A percentile compares a stretch with the other conserved stretches of the same genome.
Conservation (phyloP, 129 eudicot genomes). For the Ambrosia trifida region DNA sequence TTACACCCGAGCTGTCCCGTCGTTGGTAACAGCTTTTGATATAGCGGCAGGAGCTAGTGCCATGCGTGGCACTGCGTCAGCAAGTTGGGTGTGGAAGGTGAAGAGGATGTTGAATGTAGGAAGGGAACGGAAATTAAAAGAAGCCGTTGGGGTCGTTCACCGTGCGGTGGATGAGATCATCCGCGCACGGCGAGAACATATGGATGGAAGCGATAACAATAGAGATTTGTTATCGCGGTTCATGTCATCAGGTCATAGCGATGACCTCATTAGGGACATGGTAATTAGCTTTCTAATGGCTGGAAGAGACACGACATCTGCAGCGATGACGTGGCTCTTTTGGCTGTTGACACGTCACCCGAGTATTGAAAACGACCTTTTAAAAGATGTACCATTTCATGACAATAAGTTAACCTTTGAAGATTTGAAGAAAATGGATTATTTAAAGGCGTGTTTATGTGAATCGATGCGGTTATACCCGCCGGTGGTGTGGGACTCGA, state of each 20-base stretch:
- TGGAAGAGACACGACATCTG: slow-evolving; percentile 65
- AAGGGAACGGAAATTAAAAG: slow-evolving; percentile 47
- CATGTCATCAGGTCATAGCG: slow-evolving; percentile 40
- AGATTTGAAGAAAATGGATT: slow-evolving; percentile 49
- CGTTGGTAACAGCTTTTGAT: slow-evolving; percentile 58
- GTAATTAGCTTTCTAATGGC: slow-evolving; percentile 65
- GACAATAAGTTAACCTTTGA: slow-evolving; percentile 23
- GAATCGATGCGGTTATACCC: slow-evolving; percentile 91
- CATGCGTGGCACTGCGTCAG: slow-evolving; percentile 49
- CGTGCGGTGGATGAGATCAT: slow-evolving; percentile 42
- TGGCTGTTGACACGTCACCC: slow-evolving; percentile 47
- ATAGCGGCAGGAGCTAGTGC: slow-evolving; percentile 67
- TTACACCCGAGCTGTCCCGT: slow-evolving; percentile 29
- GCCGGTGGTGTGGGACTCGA: slow-evolving; percentile 95
- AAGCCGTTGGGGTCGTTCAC: slow-evolving; percentile 49
- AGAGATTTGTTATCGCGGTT: slow-evolving; percentile 51
- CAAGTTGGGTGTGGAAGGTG: slow-evolving; percentile 56
- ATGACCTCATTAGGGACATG: slow-evolving; percentile 59
- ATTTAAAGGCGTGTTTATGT: slow-evolving; percentile 65
- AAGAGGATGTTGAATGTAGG: slow-evolving; percentile 58
- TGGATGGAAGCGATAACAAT: slow-evolving; percentile 5
- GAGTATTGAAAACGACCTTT: neutral
- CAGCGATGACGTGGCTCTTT: slow-evolving; percentile 71
- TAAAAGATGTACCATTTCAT: slow-evolving; percentile 13
- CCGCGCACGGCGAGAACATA: slow-evolving; percentile 22